Base-by-base conservation (phyloP, 164 flowering plant genomes). In the Piper longum region DNA sequence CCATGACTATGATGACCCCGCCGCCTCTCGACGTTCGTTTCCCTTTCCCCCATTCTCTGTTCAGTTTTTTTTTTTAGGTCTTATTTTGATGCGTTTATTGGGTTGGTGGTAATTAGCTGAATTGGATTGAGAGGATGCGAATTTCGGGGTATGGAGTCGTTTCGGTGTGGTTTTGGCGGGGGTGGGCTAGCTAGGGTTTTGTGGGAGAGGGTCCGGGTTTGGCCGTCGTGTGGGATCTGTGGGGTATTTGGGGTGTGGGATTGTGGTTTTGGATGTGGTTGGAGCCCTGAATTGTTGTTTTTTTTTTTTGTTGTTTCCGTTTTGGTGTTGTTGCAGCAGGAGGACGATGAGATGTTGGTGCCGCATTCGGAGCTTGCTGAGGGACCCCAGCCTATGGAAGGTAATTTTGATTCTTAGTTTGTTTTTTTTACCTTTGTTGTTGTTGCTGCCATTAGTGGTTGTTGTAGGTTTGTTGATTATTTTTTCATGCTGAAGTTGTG, bases 331-430 rank as follows among this genome's bases (percentile, higher is more conserved):
- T 64, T 74, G 81, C 79, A 86, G 87, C 91, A 85, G 71, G 92
- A 90, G 26, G 95, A 90, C 61, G 95, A 90, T 64, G 95, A 88
- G 80, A 82, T 91, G 91, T 82, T 90, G 39, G 93, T 90, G 63
- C 97, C 95, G 45, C 86, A 86, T 72, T 77, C 92, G 39, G 96
- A 86, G 70, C 64, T 81, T 40, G 78, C 73, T n/a, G 89, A 88
- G 44, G 91, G 83, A 19, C 88, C 91, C 18, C 89, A 83, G 73
- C 85, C 91, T 4, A 79, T 86, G 83, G 88, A 88, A 79, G 91
- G 91, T 72, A 56, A 48, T 19, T 26, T 43, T 16, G 16, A 36
- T 26, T 13, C 43, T 63, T 64, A 26, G 42, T 18, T 26, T 56
- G 48, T 48, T 48, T 48, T 5, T 14, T 48, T 16, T 41, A 12